phyloP scores from a whole-genome alignment of 108 stramenopile species.

The Nannochloropsis salina region DNA sequence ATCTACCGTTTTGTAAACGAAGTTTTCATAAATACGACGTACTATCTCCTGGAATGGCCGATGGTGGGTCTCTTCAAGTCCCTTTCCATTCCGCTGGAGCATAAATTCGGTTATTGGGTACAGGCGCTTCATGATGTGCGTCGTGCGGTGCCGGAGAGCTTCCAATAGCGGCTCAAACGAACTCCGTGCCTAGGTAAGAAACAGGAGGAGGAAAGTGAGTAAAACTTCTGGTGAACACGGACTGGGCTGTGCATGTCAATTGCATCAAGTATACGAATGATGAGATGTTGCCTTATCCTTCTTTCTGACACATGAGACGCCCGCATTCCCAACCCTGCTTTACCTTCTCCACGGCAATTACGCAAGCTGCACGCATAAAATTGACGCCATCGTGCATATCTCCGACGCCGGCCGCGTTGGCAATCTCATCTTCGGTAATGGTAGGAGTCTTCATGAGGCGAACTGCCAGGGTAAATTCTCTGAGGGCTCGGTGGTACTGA shows the following conservation, averaged over 20 bases:
- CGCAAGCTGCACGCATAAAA: constrained; percentile 81
- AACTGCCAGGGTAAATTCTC: constrained; percentile 78
- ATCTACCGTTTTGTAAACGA: constrained; percentile 68
- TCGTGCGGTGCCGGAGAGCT: constrained; percentile 58
- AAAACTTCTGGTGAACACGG: not conserved
- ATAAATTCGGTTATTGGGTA: constrained; percentile 76
- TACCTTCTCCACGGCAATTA: constrained; percentile 78
- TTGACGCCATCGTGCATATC: constrained; percentile 87
- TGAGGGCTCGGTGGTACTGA: constrained; percentile 78
- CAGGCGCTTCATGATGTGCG: constrained; percentile 77
- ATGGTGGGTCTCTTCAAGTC: constrained; percentile 55
- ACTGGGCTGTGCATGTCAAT: not conserved
- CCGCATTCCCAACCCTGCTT: not conserved
- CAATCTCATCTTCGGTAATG: constrained; percentile 83
- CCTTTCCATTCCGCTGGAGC: constrained; percentile 66
- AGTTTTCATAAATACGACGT: constrained; percentile 70
- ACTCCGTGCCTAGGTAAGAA: constrained; percentile 54
- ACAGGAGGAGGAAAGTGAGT: not conserved
- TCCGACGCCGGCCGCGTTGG: constrained; percentile 84
- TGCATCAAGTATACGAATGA: not conserved
- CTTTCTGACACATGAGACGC: not conserved
- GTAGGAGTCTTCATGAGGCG: constrained; percentile 66
- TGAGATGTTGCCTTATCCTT: not conserved
- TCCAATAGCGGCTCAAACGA: constrained; percentile 77
- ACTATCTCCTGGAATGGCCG: constrained; percentile 59